These are phyloP conservation scores for Penicillium chermesinum DNA, from an alignment of 495 filamentous ascomycete genomes.

Conservation along the genomic window DNA sequence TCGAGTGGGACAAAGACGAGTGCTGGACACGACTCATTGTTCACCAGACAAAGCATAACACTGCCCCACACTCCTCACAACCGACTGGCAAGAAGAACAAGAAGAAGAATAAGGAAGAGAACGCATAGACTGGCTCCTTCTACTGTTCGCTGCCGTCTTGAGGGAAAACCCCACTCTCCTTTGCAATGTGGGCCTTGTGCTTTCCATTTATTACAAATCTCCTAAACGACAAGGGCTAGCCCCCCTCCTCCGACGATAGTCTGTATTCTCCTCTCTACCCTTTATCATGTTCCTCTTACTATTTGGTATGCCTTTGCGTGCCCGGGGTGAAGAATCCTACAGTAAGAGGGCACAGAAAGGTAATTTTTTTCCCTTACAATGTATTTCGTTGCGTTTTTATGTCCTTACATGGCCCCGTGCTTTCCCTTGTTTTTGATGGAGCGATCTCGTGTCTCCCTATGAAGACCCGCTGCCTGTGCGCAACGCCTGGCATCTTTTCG, in stretches of 20 bases:
- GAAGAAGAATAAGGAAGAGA: conserved; percentile 48
- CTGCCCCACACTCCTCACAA: conserved; percentile 30
- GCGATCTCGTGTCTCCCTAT: neutral
- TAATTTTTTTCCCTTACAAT: conserved; percentile 7
- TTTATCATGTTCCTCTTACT: too few relatives aligned
- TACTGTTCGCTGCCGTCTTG: neutral
- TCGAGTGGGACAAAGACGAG: conserved; percentile 93
- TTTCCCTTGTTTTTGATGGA: neutral
- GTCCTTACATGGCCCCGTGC: too few relatives aligned
- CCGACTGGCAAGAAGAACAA: conserved; percentile 60
- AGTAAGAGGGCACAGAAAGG: conserved; percentile 20
- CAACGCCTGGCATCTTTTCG: neutral
- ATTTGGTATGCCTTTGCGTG: neutral
- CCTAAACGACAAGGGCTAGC: conserved; percentile 16
- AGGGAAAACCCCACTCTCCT: neutral
- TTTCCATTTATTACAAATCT: neutral
- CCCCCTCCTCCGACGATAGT: conserved; percentile 7
- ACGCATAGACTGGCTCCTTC: conserved; percentile 22
- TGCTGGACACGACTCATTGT: conserved; percentile 71
- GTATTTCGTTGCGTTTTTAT: conserved; percentile 16
- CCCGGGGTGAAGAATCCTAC: conserved; percentile 28
- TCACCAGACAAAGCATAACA: conserved; percentile 70
- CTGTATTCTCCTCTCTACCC: too few relatives aligned
- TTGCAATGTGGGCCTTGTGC: neutral
- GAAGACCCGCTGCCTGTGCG: neutral